Evolutionary conservation across 495 filamentous ascomycete species (phyloP).

Genomic region (Penicillium atrosanguineum): DNA sequence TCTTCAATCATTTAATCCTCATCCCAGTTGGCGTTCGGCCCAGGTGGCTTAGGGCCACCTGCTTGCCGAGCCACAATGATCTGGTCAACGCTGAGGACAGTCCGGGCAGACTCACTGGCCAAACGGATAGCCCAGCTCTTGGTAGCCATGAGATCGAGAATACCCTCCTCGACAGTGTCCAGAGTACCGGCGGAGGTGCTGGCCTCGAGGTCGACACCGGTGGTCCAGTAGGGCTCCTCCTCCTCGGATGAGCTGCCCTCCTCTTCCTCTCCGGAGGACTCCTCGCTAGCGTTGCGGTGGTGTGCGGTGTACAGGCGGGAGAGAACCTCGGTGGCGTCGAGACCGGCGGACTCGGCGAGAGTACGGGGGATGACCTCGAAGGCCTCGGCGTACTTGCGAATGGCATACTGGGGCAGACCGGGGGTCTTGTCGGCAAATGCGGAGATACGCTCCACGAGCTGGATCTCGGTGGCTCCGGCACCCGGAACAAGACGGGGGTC

Average conservation of each 20-base stretch:
- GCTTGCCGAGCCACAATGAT: constrained; percentile 98
- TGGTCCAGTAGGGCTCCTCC: constrained; percentile 77
- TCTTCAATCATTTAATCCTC: constrained; percentile 65
- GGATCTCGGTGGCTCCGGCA: constrained; percentile 93
- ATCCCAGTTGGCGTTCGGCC: constrained; percentile 96
- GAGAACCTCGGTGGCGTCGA: constrained; percentile 94
- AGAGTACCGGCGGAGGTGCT: constrained; percentile 75
- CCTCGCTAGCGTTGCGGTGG: constrained; percentile 49
- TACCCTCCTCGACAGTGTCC: constrained; percentile 85
- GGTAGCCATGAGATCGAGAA: constrained; percentile 83
- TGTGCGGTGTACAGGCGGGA: constrained; percentile 90
- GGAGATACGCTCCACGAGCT: constrained; percentile 87
- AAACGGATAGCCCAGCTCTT: constrained; percentile 97
- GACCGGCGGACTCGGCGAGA: constrained; percentile 87
- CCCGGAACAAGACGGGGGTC: constrained; percentile 89
- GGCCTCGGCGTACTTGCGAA: constrained; percentile 95
- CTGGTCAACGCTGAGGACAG: constrained; percentile 95
- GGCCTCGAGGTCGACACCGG: constrained; percentile 91
- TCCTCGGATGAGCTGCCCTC: constrained; percentile 43
- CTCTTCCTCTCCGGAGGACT: constrained; percentile 31
- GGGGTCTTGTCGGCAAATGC: constrained; percentile 87
- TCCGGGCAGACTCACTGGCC: constrained; percentile 90
- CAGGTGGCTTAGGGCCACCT: constrained; percentile 94
- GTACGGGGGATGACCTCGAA: constrained; percentile 96
- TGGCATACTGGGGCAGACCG: constrained; percentile 88